phyloP scores from a whole-genome alignment of 805 yeast genomes.

The Pichia thaimueangensis region DNA sequence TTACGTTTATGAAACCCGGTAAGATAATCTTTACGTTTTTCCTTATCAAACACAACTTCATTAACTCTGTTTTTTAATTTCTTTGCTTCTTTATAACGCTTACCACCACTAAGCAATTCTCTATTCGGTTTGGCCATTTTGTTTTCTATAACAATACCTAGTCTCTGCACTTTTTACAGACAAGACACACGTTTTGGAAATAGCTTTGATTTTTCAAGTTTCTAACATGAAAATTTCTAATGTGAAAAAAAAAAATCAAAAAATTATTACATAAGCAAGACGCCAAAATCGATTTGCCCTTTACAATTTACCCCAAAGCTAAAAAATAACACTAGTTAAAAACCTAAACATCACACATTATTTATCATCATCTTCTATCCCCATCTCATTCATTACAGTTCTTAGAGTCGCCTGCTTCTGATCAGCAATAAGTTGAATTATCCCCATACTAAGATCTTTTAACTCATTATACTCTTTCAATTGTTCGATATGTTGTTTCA shows the following conservation, averaged over 20 bases:
- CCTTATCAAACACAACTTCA: slow-evolving; percentile 80
- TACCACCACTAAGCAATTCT: slow-evolving; percentile 84
- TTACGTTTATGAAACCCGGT: slow-evolving; percentile 97
- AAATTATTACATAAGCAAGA: too few relatives aligned
- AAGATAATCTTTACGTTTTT: slow-evolving; percentile 70
- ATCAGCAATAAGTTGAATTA: slow-evolving; percentile 55
- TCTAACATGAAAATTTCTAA: too few relatives aligned
- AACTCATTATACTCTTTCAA: slow-evolving; percentile 57
- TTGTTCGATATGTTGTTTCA: slow-evolving; percentile 44
- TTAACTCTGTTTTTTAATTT: slow-evolving; percentile 63
- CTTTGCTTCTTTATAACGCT: slow-evolving; percentile 66
- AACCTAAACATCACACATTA: background rate
- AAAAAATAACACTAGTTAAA: too few relatives aligned
- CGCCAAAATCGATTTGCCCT: too few relatives aligned
- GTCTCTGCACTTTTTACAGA: too few relatives aligned
- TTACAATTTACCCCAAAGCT: too few relatives aligned
- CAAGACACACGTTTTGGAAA: background rate
- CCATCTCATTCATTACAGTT: slow-evolving; percentile 51
- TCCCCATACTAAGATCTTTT: slow-evolving; percentile 51
- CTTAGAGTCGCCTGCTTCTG: slow-evolving; percentile 42
- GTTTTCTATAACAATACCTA: too few relatives aligned
- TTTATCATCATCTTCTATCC: slow-evolving; percentile 23
- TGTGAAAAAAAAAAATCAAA: too few relatives aligned
- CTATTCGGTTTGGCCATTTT: slow-evolving; percentile 48
- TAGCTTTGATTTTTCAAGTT: background rate